Evolutionary conservation across 1,284 basidiomycete genomes (phyloP).

Genomic region (Ceratobasidium sp.): DNA sequence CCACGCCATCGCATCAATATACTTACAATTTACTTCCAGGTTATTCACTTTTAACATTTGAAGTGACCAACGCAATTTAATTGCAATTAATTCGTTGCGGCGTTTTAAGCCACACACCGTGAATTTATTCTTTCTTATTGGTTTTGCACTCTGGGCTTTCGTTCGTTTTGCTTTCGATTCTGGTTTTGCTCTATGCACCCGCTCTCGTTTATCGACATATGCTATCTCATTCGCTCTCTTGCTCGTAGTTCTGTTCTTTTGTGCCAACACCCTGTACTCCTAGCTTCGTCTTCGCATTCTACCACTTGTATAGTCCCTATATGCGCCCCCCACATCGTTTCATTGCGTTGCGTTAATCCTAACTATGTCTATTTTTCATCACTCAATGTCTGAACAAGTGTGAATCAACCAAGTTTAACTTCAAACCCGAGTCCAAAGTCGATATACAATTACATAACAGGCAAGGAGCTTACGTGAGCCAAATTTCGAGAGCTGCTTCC

Average conservation of each 20-base stretch:
- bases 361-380: slow-evolving; percentile 24
- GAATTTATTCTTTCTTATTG: slow-evolving; percentile 42
- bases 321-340: slow-evolving; percentile 21
- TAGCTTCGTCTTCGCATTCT: slow-evolving; percentile 31
- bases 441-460: slow-evolving; percentile 1
- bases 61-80: slow-evolving; percentile 6
- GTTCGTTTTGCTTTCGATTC: neutral
- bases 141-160: slow-evolving; percentile 13
- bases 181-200: slow-evolving; percentile 2
- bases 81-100: slow-evolving; percentile 37
- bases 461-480: neutral
- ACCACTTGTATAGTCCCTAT: slow-evolving; percentile 33
- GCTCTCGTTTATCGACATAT: neutral
- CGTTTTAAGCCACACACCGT: slow-evolving; percentile 16
- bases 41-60: slow-evolving; percentile 34
- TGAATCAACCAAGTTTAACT: neutral
- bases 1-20: neutral
- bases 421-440: neutral
- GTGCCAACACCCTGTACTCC: slow-evolving; percentile 27
- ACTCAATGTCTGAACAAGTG: neutral
- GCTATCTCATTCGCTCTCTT: slow-evolving; percentile 1
- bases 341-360: slow-evolving; percentile 15
- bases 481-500: slow-evolving; percentile 23
- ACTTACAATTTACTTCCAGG: slow-evolving; percentile 19
- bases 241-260: slow-evolving; percentile 1